These are phyloP conservation scores for Yarrowia phangngaensis DNA, from an alignment of 805 yeast species.

Conservation along the genomic window DNA sequence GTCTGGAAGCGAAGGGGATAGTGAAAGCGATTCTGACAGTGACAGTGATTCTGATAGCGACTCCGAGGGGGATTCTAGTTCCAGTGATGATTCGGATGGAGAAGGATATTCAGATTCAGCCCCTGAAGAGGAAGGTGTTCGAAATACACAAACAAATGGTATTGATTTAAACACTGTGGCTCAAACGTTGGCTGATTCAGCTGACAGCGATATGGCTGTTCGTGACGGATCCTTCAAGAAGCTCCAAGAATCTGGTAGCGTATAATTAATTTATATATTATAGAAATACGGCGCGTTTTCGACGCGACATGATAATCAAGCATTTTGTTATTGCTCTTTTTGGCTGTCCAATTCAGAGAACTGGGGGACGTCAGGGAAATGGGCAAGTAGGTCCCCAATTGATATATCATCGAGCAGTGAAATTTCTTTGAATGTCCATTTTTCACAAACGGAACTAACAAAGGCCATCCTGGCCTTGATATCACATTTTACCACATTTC, in stretches of 20 bases:
- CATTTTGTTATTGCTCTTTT: background rate
- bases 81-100: background rate
- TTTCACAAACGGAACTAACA: conserved; percentile 64
- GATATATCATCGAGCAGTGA: conserved; percentile 40
- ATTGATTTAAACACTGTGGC: background rate
- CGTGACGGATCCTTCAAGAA: conserved; percentile 3
- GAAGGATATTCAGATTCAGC: conserved; percentile 20
- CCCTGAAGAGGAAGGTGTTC: conserved; percentile 12
- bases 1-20: conserved; percentile 27
- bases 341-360: conserved; percentile 4
- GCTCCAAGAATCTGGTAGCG: conserved; percentile 8
- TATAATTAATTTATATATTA: background rate
- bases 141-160: background rate
- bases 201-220: background rate
- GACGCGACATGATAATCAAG: no score
- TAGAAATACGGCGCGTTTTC: no score
- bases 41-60: conserved; percentile 25
- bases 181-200: background rate
- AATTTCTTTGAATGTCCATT: conserved; percentile 57
- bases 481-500: conserved; percentile 47
- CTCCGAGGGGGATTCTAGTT: background rate
- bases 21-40: conserved; percentile 21
- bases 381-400: conserved; percentile 42
- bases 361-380: conserved; percentile 30
- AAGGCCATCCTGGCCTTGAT: conserved; percentile 66